These are phyloP conservation scores for Dendrocalamus sinicus DNA, from an alignment of 176 grass and related monocot genomes.

Conservation along the genomic window DNA sequence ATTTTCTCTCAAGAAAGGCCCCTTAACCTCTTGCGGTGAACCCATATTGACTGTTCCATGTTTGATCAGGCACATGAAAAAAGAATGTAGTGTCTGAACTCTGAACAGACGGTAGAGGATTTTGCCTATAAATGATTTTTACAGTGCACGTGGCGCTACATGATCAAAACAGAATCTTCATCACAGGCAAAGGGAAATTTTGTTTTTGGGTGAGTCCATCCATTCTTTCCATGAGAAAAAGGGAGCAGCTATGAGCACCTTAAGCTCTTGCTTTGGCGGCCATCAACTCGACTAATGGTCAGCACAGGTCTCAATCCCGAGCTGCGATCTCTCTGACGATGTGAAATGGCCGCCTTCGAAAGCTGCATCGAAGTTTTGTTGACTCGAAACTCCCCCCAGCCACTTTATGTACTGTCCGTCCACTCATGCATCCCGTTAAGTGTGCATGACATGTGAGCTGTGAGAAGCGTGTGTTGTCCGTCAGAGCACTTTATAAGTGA, in stretches of 20 bases:
- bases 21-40: too few species aligned
- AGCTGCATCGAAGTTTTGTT: conserved; percentile 22
- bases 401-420: neutral
- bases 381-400: conserved; percentile 7
- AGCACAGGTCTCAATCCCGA: conserved; percentile 37
- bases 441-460: conserved; percentile 10
- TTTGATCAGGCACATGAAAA: neutral
- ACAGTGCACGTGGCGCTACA: neutral
- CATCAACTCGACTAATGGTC: neutral
- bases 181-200: conserved; percentile 12
- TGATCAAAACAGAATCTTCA: neutral
- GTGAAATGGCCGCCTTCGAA: conserved; percentile 29
- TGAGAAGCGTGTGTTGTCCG: neutral
- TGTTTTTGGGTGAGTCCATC: neutral
- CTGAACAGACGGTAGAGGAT: neutral
- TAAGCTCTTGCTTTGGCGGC: neutral
- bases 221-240: conserved; percentile 48
- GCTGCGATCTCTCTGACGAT: conserved; percentile 29
- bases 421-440: neutral
- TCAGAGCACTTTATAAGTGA: too few species aligned
- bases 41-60: too few species aligned
- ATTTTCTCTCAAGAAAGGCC: neutral
- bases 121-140: neutral
- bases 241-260: neutral
- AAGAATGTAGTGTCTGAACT: neutral